Conservation (phyloP, 768 basidiomycete genomes). For the Plicaturopsis crispa region DNA sequence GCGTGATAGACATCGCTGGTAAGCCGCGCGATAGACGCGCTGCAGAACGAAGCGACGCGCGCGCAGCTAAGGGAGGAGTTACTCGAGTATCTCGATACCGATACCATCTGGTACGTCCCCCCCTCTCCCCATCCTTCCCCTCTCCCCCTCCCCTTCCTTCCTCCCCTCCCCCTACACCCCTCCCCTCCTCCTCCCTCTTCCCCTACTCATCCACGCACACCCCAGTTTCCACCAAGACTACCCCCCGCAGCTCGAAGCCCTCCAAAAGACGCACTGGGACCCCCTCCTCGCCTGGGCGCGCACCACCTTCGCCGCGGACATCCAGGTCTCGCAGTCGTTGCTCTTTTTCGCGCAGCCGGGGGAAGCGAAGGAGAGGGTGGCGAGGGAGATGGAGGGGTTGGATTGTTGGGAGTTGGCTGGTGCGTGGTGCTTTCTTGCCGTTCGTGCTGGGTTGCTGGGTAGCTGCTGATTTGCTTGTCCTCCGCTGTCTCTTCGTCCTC, state of each 20-base stretch:
- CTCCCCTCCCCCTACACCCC: not conserved
- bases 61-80: conserved; percentile 59
- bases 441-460: not conserved
- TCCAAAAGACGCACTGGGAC: conserved; percentile 84
- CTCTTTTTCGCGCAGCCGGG: conserved; percentile 62
- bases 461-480: too few species aligned
- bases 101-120: conserved; percentile 73
- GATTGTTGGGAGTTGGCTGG: conserved; percentile 89
- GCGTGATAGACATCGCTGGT: conserved; percentile 74
- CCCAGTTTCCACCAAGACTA: conserved; percentile 76
- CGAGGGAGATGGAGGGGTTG: conserved; percentile 48
- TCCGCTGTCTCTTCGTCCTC: not conserved
- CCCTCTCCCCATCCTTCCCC: not conserved
- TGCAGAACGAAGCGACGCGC: conserved; percentile 49
- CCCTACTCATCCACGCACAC: conserved; percentile 2
- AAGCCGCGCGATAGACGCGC: conserved; percentile 81
- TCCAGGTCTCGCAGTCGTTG: conserved; percentile 66
- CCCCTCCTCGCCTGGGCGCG: conserved; percentile 79
- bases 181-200: conserved; percentile 2
- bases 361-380: conserved; percentile 57
- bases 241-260: conserved; percentile 63
- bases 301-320: conserved; percentile 55
- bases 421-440: conserved; percentile 26
- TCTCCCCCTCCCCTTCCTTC: not conserved
- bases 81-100: conserved; percentile 86